Evolutionary conservation across 495 filamentous ascomycete genomes (phyloP), one percentile per base, ranked within the genome.

Genomic region (Penicillium fimorum): DNA sequence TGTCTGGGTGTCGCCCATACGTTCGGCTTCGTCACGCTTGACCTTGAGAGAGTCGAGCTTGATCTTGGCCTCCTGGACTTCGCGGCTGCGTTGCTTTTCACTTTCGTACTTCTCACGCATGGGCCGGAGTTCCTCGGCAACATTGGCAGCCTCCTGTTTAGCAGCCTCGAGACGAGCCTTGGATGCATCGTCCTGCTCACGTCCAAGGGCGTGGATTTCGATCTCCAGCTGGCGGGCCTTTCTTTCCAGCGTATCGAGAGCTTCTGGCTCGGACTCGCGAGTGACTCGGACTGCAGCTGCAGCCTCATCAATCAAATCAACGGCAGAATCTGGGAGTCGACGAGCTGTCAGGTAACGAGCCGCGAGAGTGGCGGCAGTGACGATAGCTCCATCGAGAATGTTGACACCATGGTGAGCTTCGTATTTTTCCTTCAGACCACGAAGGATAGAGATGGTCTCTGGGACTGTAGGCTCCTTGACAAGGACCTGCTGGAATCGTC

Each of bases 341-440:
- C 94, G 84, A 30, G 85, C 84, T 2, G 94, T 97, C 32, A 98
- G 82, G 59, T 97, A 98, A 17, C 94, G 87, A 30, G 91, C 86
- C 27, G 94, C 94, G 15, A 97, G 84, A 18, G 82, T 93, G 12
- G 94, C 92, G 11, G 95, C 89, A 38, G 91, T 78, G 7, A 98
- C 92, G 57, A 98, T 92, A 61, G 94, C 93, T 62, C 84, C 87
- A 62, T 98, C 94, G 11, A 91, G 80, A 63, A 98, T 97, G 65
- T 83, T 96, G 67, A 98, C 95, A 82, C 92, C 91, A 71, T 98
- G 94, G 75, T 98, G 94, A 17, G 95, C 90, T 70, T 98, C 94
- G 71, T 96, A 98, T 64, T 91, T 90, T 66, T 97, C 93, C 74
- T 97, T 97, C 54, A 98, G 75, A 58, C 94, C 94, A 78, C 94